Conservation (phyloP, 1,284 basidiomycete species). For the Mycena citricolor region DNA sequence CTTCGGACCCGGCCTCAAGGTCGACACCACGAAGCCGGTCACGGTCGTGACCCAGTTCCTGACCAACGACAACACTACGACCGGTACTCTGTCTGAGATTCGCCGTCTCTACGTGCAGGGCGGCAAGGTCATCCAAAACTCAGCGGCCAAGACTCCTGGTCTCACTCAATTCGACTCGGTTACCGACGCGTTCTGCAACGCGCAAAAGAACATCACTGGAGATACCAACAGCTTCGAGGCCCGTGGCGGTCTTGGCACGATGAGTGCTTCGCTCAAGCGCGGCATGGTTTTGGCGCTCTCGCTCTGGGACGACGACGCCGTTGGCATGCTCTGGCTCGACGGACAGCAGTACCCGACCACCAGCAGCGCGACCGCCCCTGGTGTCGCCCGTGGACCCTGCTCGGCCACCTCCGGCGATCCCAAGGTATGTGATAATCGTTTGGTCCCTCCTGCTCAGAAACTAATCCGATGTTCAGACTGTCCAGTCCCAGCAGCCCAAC, state of each 20-base stretch:
- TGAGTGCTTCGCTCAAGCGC: slow-evolving; percentile 36
- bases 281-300: slow-evolving; percentile 48
- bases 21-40: slow-evolving; percentile 20
- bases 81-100: slow-evolving; percentile 48
- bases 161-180: slow-evolving; percentile 40
- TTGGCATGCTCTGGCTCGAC: slow-evolving; percentile 50
- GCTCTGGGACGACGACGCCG: slow-evolving; percentile 56
- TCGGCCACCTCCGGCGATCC: slow-evolving; percentile 47
- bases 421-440: slow-evolving; percentile 23
- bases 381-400: slow-evolving; percentile 51
- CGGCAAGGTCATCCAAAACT: slow-evolving; percentile 52
- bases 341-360: slow-evolving; percentile 38
- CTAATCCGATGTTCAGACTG: slow-evolving; percentile 23
- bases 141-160: slow-evolving; percentile 43
- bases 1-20: slow-evolving; percentile 45
- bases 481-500: slow-evolving; percentile 41
- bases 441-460: neutral
- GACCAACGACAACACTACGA: slow-evolving; percentile 43
- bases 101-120: slow-evolving; percentile 55
- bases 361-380: slow-evolving; percentile 32
- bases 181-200: slow-evolving; percentile 41
- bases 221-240: slow-evolving; percentile 47
- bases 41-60: slow-evolving; percentile 38
- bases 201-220: slow-evolving; percentile 41
- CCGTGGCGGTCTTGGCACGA: slow-evolving; percentile 41